These are phyloP conservation scores for Ophiosphaerella narmari DNA, from an alignment of 2,329 filamentous ascomycete genomes.

Conservation along the genomic window DNA sequence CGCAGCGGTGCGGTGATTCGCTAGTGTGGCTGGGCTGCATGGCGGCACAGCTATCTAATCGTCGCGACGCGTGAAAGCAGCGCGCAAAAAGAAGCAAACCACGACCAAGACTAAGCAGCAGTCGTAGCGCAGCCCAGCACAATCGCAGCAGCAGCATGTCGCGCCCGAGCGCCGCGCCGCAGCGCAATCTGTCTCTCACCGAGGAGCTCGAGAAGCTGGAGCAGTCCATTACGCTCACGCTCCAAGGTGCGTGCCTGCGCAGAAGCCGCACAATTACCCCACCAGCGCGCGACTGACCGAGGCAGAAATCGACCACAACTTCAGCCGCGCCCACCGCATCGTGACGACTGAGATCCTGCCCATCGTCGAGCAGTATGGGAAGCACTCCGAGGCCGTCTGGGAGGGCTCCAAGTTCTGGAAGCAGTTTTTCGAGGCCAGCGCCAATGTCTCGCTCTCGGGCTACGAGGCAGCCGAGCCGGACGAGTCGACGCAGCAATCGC, in stretches of 20 bases:
- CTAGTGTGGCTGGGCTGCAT: too few species aligned
- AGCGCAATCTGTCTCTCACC: slow-evolving; percentile 74
- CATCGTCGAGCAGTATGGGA: slow-evolving; percentile 91
- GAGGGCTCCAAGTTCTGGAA: slow-evolving; percentile 99
- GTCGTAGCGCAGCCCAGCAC: too few species aligned
- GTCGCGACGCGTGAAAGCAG: too few species aligned
- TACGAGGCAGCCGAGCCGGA: slow-evolving; percentile 77
- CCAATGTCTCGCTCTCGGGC: slow-evolving; percentile 93
- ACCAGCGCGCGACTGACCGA: slow-evolving; percentile 27
- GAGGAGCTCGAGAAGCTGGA: slow-evolving; percentile 96
- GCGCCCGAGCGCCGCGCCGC: slow-evolving; percentile 52
- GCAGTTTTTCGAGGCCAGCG: slow-evolving; percentile 98
- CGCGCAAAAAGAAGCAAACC: too few species aligned
- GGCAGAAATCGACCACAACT: slow-evolving; percentile 96
- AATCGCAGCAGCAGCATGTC: slow-evolving; percentile 50
- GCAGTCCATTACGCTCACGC: slow-evolving; percentile 92
- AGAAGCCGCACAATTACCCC: slow-evolving; percentile 21
- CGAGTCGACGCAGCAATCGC: slow-evolving; percentile 54
- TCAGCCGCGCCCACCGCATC: slow-evolving; percentile 93
- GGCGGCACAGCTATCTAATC: too few species aligned
- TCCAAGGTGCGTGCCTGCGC: slow-evolving; percentile 67
- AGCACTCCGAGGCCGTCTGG: slow-evolving; percentile 93
- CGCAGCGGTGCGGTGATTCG: too few species aligned
- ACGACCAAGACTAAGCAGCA: too few species aligned
- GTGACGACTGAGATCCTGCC: slow-evolving; percentile 93